These are phyloP conservation scores for Vitis riparia DNA, from an alignment of 164 flowering plant genomes.

Conservation along the genomic window DNA sequence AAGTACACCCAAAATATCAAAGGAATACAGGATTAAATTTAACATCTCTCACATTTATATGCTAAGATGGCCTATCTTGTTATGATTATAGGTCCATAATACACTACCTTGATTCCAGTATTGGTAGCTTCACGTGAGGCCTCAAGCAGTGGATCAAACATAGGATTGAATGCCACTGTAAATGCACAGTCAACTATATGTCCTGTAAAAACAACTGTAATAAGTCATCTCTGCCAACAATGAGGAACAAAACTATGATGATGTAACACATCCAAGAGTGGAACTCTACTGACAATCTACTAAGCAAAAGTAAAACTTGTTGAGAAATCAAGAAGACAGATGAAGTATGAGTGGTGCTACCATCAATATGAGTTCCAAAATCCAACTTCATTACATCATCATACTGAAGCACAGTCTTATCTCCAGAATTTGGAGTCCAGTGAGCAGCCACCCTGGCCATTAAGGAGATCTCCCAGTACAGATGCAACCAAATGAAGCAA, in stretches of 20 bases:
- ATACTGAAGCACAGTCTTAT: conserved; percentile 94
- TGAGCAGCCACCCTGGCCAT: conserved; percentile 94
- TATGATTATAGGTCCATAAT: background rate
- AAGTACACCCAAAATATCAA: too few relatives aligned
- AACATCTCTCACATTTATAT: background rate
- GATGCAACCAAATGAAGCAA: background rate
- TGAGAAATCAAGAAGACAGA: background rate
- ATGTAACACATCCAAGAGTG: background rate
- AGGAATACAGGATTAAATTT: background rate
- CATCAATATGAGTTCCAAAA: conserved; percentile 97
- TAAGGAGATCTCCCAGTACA: background rate
- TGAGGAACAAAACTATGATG: background rate
- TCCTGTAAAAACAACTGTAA: conserved; percentile 44
- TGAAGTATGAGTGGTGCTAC: conserved; percentile 29
- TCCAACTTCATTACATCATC: conserved; percentile 99
- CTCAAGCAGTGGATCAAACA: conserved; percentile 88
- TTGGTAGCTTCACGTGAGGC: conserved; percentile 96
- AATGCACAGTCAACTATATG: conserved; percentile 93
- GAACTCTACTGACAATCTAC: background rate
- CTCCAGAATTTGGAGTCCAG: conserved; percentile 98
- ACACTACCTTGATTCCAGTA: conserved; percentile 78
- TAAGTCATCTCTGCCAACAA: background rate
- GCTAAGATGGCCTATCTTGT: background rate
- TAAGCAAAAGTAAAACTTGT: background rate
- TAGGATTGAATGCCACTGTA: conserved; percentile 94